These are phyloP conservation scores for Astrephomene gubernaculifera DNA, from an alignment of 139 green algal species.

Conservation along the genomic window DNA sequence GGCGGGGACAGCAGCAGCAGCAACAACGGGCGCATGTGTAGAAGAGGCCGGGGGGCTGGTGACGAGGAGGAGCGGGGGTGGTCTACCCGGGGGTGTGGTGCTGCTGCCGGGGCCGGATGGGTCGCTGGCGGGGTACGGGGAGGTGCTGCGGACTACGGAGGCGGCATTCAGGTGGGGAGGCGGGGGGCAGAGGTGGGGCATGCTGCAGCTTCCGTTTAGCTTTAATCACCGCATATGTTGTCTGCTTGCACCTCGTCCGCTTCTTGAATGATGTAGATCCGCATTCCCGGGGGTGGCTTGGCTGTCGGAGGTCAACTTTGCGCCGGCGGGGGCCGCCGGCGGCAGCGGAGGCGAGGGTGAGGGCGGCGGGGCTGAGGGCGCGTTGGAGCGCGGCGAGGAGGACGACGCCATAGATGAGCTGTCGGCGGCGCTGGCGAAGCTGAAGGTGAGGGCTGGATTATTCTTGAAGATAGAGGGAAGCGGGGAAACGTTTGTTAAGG, in stretches of 20 bases:
- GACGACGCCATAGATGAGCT: conserved; percentile 28
- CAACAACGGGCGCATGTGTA: too few relatives aligned
- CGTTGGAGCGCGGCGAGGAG: neutral
- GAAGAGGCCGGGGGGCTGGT: too few relatives aligned
- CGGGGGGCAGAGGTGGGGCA: neutral
- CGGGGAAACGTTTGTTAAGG: too few relatives aligned
- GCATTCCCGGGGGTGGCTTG: conserved; percentile 26
- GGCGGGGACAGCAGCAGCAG: too few relatives aligned
- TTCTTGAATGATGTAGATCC: neutral
- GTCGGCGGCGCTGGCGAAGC: conserved; percentile 3
- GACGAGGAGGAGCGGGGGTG: too few relatives aligned
- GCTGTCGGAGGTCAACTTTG: conserved; percentile 21
- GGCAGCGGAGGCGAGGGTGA: neutral
- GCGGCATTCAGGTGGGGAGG: neutral
- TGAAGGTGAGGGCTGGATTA: conserved; percentile 28
- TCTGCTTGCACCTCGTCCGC: neutral
- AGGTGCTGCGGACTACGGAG: conserved; percentile 31
- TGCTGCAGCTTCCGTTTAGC: neutral
- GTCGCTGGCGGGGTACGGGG: neutral
- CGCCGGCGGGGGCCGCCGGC: neutral
- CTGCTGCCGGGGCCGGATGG: conserved; percentile 17
- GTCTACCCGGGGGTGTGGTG: conserved; percentile 23
- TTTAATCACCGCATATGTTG: neutral
- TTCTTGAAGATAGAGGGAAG: too few relatives aligned
- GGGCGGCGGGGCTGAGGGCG: neutral